phyloP scores from a whole-genome alignment of 495 filamentous ascomycete species.

The Parmelia sp. region DNA sequence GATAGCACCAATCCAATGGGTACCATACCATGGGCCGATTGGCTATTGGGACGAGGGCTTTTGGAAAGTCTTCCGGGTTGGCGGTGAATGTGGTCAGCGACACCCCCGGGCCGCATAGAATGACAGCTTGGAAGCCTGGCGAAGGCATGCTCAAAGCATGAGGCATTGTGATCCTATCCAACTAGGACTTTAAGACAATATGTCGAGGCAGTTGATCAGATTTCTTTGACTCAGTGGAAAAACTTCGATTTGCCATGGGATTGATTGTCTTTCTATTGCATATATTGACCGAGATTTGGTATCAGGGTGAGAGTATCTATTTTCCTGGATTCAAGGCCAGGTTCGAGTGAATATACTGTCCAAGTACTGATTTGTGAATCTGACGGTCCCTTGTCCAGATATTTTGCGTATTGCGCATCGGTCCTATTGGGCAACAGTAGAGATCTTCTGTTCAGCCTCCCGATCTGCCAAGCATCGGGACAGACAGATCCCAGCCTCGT shows the following conservation, averaged over 20 bases:
- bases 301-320: too few relatives aligned
- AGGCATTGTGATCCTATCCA: slow-evolving; percentile 45
- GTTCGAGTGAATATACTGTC: neutral
- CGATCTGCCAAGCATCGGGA: neutral
- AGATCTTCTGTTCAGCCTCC: neutral
- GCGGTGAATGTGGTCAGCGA: slow-evolving; percentile 89
- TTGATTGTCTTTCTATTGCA: neutral
- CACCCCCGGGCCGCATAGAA: slow-evolving; percentile 85
- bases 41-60: slow-evolving; percentile 84
- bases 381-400: neutral
- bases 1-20: slow-evolving; percentile 81
- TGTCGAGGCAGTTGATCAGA: neutral
- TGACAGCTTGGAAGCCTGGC: slow-evolving; percentile 85
- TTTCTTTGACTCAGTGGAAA: neutral
- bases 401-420: neutral
- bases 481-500: neutral
- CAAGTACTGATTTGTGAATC: neutral
- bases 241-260: neutral
- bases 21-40: slow-evolving; percentile 97
- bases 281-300: too few relatives aligned
- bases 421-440: neutral
- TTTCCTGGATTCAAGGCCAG: neutral
- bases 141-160: slow-evolving; percentile 62
- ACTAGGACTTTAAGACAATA: neutral
- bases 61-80: slow-evolving; percentile 81